phyloP scores from a whole-genome alignment of 371 early-diverging fungal genomes.

The Sporodiniella umbellata region DNA sequence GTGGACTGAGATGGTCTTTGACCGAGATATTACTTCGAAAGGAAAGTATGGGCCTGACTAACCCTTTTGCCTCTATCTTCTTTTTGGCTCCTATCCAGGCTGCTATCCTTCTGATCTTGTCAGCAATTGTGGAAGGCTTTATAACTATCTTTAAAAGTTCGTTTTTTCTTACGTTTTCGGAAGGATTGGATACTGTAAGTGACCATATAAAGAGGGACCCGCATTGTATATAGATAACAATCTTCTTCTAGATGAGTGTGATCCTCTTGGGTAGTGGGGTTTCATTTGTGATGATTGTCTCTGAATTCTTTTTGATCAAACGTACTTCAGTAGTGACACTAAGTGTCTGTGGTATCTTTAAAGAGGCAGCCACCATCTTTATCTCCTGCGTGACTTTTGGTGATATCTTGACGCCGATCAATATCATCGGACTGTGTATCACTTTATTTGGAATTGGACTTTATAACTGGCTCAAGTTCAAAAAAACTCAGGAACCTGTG shows the following conservation, averaged over 20 bases:
- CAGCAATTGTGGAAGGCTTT: conserved; percentile 62
- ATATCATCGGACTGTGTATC: conserved; percentile 67
- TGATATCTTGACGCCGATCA: conserved; percentile 66
- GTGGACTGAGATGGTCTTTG: conserved; percentile 85
- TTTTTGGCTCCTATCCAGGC: conserved; percentile 76
- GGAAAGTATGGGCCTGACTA: conserved; percentile 70
- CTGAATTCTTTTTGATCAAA: conserved; percentile 85
- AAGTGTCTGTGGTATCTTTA: conserved; percentile 90
- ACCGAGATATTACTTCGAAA: conserved; percentile 84
- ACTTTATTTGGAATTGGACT: conserved; percentile 71
- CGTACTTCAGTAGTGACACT: conserved; percentile 87
- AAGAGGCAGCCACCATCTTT: conserved; percentile 76
- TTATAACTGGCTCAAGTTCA: conserved; percentile 57
- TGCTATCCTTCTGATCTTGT: conserved; percentile 56
- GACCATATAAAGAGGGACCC: background rate
- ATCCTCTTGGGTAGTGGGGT: conserved; percentile 69
- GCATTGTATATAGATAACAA: background rate
- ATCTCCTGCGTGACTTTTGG: conserved; percentile 67
- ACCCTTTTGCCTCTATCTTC: conserved; percentile 80
- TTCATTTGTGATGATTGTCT: conserved; percentile 86
- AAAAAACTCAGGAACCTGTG: conserved; percentile 1
- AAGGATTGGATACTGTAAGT: conserved; percentile 41
- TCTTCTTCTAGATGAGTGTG: conserved; percentile 20
- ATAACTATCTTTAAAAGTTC: conserved; percentile 50
- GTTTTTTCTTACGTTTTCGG: conserved; percentile 39